Conservation (phyloP, 495 filamentous ascomycete species). For the Lophiostoma macrostomum region DNA sequence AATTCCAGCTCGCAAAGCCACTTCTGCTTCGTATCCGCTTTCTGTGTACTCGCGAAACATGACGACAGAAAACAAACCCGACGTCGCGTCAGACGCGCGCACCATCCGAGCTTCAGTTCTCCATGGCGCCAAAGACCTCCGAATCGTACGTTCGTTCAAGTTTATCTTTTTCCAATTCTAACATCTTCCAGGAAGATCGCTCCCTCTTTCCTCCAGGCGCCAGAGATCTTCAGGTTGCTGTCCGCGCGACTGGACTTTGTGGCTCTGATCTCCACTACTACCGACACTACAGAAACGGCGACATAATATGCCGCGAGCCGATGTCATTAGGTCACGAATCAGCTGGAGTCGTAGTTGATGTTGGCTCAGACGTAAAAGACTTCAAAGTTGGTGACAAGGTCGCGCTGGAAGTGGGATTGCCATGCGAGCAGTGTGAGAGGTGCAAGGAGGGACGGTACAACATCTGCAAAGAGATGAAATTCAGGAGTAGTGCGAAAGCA, state of each 20-base stretch:
- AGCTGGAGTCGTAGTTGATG: slow-evolving; percentile 36
- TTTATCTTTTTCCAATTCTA: slow-evolving; percentile 1
- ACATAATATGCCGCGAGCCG: slow-evolving; percentile 62
- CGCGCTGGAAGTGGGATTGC: slow-evolving; percentile 30
- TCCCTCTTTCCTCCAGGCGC: slow-evolving; percentile 43
- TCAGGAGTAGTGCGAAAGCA: slow-evolving; percentile 73
- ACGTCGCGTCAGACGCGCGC: not conserved
- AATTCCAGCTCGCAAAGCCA: too few relatives aligned
- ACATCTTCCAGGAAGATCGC: slow-evolving; percentile 47
- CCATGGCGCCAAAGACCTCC: slow-evolving; percentile 43
- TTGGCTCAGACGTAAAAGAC: slow-evolving; percentile 33
- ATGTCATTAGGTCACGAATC: slow-evolving; percentile 52
- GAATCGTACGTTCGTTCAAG: slow-evolving; percentile 36
- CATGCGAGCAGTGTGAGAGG: slow-evolving; percentile 23
- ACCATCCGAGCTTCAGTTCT: slow-evolving; percentile 43
- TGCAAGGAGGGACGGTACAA: slow-evolving; percentile 63
- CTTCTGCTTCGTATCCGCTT: too few relatives aligned
- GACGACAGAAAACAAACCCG: slow-evolving; percentile 16
- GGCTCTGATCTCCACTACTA: slow-evolving; percentile 71
- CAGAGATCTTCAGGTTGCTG: slow-evolving; percentile 56
- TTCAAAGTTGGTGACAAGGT: slow-evolving; percentile 36
- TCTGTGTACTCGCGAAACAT: slow-evolving; percentile 1
- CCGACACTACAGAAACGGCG: slow-evolving; percentile 63
- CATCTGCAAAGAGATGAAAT: slow-evolving; percentile 76
- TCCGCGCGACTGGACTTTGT: slow-evolving; percentile 62